phyloP scores from a whole-genome alignment of 2,329 filamentous ascomycete genomes.

The Lachnellula occidentalis region DNA sequence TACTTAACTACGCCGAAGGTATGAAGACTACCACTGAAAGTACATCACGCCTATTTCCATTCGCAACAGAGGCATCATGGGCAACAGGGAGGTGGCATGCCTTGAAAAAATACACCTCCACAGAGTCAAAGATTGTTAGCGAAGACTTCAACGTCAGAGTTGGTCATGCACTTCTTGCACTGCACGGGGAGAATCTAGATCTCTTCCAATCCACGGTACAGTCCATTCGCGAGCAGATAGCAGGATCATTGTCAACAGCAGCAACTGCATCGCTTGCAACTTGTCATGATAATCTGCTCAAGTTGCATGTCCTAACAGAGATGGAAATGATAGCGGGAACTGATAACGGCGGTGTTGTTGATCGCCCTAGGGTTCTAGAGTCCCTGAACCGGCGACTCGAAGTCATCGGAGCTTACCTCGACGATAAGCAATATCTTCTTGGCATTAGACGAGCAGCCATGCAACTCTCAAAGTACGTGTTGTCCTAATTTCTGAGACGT shows the following conservation, averaged over 20 bases:
- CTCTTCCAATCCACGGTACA: slow-evolving; percentile 54
- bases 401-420: slow-evolving; percentile 79
- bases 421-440: slow-evolving; percentile 90
- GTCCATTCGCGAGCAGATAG: slow-evolving; percentile 63
- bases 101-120: slow-evolving; percentile 59
- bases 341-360: slow-evolving; percentile 32
- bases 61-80: slow-evolving; percentile 89
- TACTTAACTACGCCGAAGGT: slow-evolving; percentile 80
- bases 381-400: slow-evolving; percentile 74
- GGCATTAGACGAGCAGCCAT: slow-evolving; percentile 82
- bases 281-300: slow-evolving; percentile 78
- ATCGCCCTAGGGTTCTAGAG: slow-evolving; percentile 40
- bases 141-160: slow-evolving; percentile 80
- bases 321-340: slow-evolving; percentile 66
- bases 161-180: slow-evolving; percentile 59
- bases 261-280: slow-evolving; percentile 75
- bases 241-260: slow-evolving; percentile 68
- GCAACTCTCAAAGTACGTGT: slow-evolving; percentile 63
- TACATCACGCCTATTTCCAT: slow-evolving; percentile 65
- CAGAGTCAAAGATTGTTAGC: slow-evolving; percentile 39
- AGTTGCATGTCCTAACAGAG: slow-evolving; percentile 82
- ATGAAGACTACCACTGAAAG: slow-evolving; percentile 50
- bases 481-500: slow-evolving; percentile 4
- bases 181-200: slow-evolving; percentile 46
- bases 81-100: slow-evolving; percentile 76